Evolutionary conservation across 805 yeast genomes (phyloP).

Genomic region (Jamesozyma lodderae): DNA sequence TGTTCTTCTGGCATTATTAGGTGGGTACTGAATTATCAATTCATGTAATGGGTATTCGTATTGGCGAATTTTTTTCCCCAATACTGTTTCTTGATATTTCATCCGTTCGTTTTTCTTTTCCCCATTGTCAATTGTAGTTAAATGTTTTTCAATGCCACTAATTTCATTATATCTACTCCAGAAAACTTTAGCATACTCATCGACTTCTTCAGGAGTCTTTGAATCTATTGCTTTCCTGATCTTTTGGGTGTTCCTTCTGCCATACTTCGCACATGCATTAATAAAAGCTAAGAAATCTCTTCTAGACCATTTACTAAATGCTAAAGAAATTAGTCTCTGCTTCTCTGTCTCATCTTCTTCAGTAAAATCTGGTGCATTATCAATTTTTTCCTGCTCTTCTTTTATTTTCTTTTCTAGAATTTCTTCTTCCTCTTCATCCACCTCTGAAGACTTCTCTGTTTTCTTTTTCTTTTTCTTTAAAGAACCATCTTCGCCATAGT

Average conservation of each 20-base stretch:
- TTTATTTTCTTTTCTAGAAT: constrained; percentile 16
- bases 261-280: constrained; percentile 60
- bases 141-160: constrained; percentile 63
- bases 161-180: constrained; percentile 54
- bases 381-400: constrained; percentile 45
- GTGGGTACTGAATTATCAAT: constrained; percentile 61
- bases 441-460: constrained; percentile 30
- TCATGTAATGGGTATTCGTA: constrained; percentile 54
- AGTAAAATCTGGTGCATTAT: constrained; percentile 48
- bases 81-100: constrained; percentile 44
- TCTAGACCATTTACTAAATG: constrained; percentile 62
- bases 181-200: constrained; percentile 47
- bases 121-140: constrained; percentile 63
- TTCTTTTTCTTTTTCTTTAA: constrained; percentile 24
- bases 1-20: constrained; percentile 70
- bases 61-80: constrained; percentile 45
- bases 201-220: constrained; percentile 52
- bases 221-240: constrained; percentile 50
- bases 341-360: constrained; percentile 52
- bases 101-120: constrained; percentile 56
- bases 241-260: constrained; percentile 41
- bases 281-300: constrained; percentile 67
- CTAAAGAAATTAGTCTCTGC: constrained; percentile 42
- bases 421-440: constrained; percentile 31
- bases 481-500: constrained; percentile 34